These are phyloP conservation scores for Cryptosporidium andersoni DNA, from an alignment of 169 alveolate species.

Conservation along the genomic window DNA sequence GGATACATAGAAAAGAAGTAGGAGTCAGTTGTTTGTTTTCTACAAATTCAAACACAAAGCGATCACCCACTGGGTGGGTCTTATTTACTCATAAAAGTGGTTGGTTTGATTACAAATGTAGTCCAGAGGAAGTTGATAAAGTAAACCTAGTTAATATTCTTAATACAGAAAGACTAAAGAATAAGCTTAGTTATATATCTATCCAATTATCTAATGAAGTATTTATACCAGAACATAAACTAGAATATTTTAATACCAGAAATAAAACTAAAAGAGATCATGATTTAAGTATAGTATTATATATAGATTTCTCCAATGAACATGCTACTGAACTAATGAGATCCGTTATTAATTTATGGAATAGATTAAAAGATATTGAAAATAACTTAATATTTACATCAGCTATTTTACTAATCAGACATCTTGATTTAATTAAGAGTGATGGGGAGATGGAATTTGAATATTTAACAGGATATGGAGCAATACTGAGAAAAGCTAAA, in stretches of 20 bases:
- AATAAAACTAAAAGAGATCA: neutral
- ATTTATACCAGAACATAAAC: neutral
- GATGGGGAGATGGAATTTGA: neutral
- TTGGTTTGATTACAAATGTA: conserved; percentile 41
- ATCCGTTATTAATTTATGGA: conserved; percentile 16
- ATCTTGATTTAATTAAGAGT: neutral
- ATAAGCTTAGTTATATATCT: conserved; percentile 1
- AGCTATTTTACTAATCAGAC: conserved; percentile 26
- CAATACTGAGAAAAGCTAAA: neutral
- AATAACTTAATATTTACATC: neutral
- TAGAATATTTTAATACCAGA: neutral
- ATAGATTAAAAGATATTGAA: neutral
- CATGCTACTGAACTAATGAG: neutral
- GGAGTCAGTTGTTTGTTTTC: conserved; percentile 11
- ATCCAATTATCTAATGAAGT: conserved; percentile 6
- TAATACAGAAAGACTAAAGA: neutral
- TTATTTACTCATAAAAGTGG: conserved; percentile 3
- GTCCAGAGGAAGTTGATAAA: neutral
- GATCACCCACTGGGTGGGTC: conserved; percentile 9
- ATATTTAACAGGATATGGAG: conserved; percentile 47
- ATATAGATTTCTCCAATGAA: conserved; percentile 46
- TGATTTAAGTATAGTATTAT: conserved; percentile 2
- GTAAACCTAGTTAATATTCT: neutral
- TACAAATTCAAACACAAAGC: neutral
- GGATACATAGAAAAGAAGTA: conserved; percentile 12